Conservation (phyloP, 148 eudicot species). For the Camellia lanceoleosa region DNA sequence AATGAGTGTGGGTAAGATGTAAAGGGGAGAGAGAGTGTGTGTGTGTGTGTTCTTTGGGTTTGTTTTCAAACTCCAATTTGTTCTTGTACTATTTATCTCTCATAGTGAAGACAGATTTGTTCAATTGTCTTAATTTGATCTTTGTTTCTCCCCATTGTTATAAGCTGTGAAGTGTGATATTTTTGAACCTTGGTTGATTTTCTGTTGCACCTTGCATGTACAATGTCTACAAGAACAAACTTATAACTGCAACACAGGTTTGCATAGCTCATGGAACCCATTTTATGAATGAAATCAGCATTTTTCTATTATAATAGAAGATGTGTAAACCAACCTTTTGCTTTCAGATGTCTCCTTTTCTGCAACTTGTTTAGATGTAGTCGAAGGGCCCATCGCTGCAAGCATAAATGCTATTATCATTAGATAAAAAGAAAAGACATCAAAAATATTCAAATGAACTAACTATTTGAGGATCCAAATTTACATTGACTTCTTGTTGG, state of each 20-base stretch:
- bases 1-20: too few relatives aligned
- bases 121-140: too few relatives aligned
- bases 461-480: background rate
- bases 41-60: too few relatives aligned
- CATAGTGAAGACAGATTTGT: too few relatives aligned
- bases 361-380: slow-evolving; percentile 25
- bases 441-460: background rate
- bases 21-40: too few relatives aligned
- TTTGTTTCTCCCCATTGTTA: too few relatives aligned
- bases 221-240: background rate
- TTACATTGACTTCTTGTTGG: slow-evolving; percentile 45
- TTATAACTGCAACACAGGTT: background rate
- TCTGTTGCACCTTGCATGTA: background rate
- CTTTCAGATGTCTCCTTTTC: slow-evolving; percentile 49
- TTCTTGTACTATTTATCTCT: too few relatives aligned
- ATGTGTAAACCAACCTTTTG: slow-evolving; percentile 51
- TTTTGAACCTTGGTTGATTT: too few relatives aligned
- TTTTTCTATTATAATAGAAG: background rate
- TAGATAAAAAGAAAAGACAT: background rate
- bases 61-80: too few relatives aligned
- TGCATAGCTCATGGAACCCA: background rate
- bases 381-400: slow-evolving; percentile 43
- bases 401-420: background rate
- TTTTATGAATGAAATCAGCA: background rate
- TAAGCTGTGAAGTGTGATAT: too few relatives aligned